Conservation (phyloP, 306 rosid species). For the Rosa multiflora region DNA sequence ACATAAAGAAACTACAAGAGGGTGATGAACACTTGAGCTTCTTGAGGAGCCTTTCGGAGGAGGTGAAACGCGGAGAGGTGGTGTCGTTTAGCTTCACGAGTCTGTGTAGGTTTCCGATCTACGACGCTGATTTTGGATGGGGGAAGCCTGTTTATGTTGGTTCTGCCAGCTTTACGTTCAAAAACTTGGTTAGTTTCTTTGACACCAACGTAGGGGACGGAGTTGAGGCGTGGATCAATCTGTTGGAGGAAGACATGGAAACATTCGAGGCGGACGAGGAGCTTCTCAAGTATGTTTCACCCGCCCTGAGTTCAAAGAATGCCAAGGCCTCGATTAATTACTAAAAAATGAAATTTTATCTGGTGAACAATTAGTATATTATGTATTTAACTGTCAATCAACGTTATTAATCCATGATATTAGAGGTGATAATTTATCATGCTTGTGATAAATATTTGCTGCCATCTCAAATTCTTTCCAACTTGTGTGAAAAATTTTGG, state of each 20-base stretch:
- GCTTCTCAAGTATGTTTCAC: slow-evolving; percentile 23
- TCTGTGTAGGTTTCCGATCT: slow-evolving; percentile 31
- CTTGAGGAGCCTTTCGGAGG: background rate
- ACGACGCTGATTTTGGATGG: slow-evolving; percentile 38
- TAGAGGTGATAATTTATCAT: background rate
- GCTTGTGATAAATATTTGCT: background rate
- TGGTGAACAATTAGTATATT: background rate
- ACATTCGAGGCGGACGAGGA: slow-evolving; percentile 32
- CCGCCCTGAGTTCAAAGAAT: background rate
- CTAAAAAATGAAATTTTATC: background rate
- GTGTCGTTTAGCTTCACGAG: slow-evolving; percentile 36
- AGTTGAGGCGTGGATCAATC: slow-evolving; percentile 34
- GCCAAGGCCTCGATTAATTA: background rate
- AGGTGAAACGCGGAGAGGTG: slow-evolving; percentile 18
- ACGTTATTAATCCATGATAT: background rate
- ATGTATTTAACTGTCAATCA: background rate
- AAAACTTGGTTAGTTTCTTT: slow-evolving; percentile 26
- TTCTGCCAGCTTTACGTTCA: slow-evolving; percentile 15
- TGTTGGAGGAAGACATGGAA: slow-evolving; percentile 32
- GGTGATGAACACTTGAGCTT: slow-evolving; percentile 1
- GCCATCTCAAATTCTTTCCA: background rate
- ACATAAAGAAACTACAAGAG: slow-evolving; percentile 4
- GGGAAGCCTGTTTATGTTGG: slow-evolving; percentile 29
- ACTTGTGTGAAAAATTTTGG: too few species aligned
- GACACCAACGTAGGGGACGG: slow-evolving; percentile 29